phyloP scores from a whole-genome alignment of 2,329 filamentous ascomycete species.

The Claviceps lovelessii region DNA sequence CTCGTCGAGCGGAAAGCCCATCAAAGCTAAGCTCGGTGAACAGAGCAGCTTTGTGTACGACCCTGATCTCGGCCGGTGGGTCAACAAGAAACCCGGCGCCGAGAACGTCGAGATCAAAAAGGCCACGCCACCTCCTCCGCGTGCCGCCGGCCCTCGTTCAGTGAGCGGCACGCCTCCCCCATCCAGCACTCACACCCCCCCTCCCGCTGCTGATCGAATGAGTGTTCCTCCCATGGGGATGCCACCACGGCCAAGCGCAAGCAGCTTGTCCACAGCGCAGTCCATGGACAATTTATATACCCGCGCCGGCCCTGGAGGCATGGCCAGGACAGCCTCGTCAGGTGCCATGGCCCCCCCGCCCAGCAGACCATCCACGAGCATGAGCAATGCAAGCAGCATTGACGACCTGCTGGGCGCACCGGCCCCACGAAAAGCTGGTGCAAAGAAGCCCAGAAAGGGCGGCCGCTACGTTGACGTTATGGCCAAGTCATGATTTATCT shows the following conservation, averaged over 20 bases:
- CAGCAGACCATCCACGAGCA: constrained; percentile 59
- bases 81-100: constrained; percentile 81
- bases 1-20: constrained; percentile 46
- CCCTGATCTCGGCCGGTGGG: constrained; percentile 90
- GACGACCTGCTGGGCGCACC: constrained; percentile 78
- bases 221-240: constrained; percentile 20
- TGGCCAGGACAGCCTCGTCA: constrained; percentile 35
- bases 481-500: constrained; percentile 37
- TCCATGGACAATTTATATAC: constrained; percentile 19
- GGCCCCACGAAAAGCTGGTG: constrained; percentile 49
- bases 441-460: constrained; percentile 63
- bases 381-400: constrained; percentile 88
- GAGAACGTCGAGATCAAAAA: constrained; percentile 44
- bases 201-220: constrained; percentile 15
- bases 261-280: constrained; percentile 1
- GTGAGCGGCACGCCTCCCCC: constrained; percentile 38
- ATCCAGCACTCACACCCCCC: constrained; percentile 20
- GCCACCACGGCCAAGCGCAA: constrained; percentile 9
- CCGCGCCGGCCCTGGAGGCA: constrained; percentile 20
- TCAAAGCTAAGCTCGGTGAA: constrained; percentile 87
- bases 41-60: constrained; percentile 89
- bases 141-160: constrained; percentile 39
- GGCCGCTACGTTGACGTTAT: constrained; percentile 94
- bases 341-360: constrained; percentile 39
- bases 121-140: constrained; percentile 69